These are phyloP conservation scores for Alternaria panax DNA, from an alignment of 2,329 filamentous ascomycete species.

Conservation along the genomic window DNA sequence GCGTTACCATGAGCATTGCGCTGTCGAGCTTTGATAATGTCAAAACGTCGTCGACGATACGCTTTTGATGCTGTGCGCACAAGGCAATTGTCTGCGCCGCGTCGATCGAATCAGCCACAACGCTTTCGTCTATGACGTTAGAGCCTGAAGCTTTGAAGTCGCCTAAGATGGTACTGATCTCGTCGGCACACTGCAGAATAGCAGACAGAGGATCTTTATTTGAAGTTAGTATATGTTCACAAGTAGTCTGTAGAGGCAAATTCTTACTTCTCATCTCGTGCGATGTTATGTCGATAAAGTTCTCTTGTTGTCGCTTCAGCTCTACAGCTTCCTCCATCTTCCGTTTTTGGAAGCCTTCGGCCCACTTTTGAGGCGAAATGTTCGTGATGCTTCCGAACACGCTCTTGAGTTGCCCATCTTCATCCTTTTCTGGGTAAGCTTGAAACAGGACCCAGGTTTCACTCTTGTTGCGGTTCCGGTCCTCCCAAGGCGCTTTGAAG, in stretches of 20 bases:
- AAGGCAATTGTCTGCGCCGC: conserved; percentile 79
- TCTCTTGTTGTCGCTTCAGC: conserved; percentile 80
- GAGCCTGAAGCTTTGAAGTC: conserved; percentile 56
- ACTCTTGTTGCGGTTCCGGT: conserved; percentile 61
- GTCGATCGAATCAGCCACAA: conserved; percentile 70
- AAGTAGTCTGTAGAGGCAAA: background rate
- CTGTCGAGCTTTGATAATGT: conserved; percentile 71
- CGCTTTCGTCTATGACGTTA: conserved; percentile 54
- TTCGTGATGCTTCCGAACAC: conserved; percentile 85
- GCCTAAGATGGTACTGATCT: conserved; percentile 65
- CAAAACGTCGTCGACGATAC: conserved; percentile 58
- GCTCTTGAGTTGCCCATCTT: conserved; percentile 70
- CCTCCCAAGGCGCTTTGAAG: conserved; percentile 72
- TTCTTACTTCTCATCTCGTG: conserved; percentile 72
- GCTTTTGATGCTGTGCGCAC: conserved; percentile 80
- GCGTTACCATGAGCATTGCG: conserved; percentile 74
- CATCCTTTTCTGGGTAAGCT: conserved; percentile 74
- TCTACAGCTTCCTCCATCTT: conserved; percentile 83
- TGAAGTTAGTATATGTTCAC: background rate
- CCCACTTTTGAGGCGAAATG: conserved; percentile 85
- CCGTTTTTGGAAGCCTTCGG: conserved; percentile 78
- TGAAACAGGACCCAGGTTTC: conserved; percentile 82
- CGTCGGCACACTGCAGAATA: conserved; percentile 78
- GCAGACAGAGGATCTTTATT: conserved; percentile 69
- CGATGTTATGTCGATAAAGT: conserved; percentile 80